Evolutionary conservation across 108 stramenopile genomes (phyloP).

Genomic region (Pseudonitzschia multistriata): DNA sequence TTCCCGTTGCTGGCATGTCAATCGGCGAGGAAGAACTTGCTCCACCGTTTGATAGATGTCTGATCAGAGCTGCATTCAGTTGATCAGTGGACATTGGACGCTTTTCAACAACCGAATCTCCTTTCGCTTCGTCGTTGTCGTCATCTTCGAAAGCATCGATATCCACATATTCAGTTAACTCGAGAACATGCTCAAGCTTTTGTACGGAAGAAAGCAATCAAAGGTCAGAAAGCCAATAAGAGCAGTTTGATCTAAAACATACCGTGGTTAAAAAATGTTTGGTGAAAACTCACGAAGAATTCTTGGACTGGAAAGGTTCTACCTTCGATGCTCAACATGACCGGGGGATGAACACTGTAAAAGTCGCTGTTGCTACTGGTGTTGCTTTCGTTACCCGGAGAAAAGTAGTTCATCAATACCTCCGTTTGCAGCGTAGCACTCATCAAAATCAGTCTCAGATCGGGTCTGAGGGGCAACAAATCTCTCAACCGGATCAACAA

Average conservation of each 20-base stretch:
- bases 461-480: slow-evolving; percentile 59
- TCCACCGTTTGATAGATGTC: slow-evolving; percentile 19
- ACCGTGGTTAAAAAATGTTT: background rate
- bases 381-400: slow-evolving; percentile 15
- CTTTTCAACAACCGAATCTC: background rate
- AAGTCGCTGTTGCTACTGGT: slow-evolving; percentile 29
- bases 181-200: slow-evolving; percentile 63
- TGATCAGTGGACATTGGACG: slow-evolving; percentile 26
- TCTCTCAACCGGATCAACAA: slow-evolving; percentile 84
- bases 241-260: too few relatives aligned
- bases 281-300: slow-evolving; percentile 52
- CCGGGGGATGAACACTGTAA: slow-evolving; percentile 40
- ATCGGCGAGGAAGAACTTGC: background rate
- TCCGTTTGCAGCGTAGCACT: slow-evolving; percentile 67
- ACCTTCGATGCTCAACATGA: slow-evolving; percentile 75
- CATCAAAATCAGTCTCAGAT: slow-evolving; percentile 77
- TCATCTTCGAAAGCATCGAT: slow-evolving; percentile 33
- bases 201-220: background rate
- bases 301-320: slow-evolving; percentile 78
- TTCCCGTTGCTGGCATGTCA: background rate
- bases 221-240: background rate
- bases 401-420: slow-evolving; percentile 63
- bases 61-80: slow-evolving; percentile 48
- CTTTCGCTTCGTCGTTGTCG: background rate
- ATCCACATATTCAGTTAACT: slow-evolving; percentile 58